phyloP scores from a whole-genome alignment of 345 rosid genomes.

The Erodium maritimum region DNA sequence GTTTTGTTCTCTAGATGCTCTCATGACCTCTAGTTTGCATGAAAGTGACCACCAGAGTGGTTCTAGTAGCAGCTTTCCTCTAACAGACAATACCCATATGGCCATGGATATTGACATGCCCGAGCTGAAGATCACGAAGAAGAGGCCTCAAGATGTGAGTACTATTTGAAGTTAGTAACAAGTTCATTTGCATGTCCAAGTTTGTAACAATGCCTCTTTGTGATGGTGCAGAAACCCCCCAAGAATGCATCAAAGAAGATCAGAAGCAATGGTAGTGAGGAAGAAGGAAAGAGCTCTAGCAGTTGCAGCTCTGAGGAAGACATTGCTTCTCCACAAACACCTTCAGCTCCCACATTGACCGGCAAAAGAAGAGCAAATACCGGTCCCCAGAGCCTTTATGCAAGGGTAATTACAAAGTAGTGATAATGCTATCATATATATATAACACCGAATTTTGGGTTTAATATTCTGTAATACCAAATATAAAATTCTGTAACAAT shows the following conservation, averaged over 20 bases:
- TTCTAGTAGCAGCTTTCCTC: slow-evolving; percentile 8
- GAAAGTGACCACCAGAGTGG: slow-evolving; percentile 15
- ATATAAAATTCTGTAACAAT: no score
- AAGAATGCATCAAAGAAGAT: slow-evolving; percentile 22
- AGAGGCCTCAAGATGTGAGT: slow-evolving; percentile 34
- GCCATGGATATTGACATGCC: not conserved
- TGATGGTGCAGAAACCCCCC: slow-evolving; percentile 16
- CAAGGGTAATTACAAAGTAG: slow-evolving; percentile 77
- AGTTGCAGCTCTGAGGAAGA: slow-evolving; percentile 55
- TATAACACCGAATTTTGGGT: no score
- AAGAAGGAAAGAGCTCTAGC: slow-evolving; percentile 33
- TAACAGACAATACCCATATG: slow-evolving; percentile 4
- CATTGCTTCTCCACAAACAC: slow-evolving; percentile 28
- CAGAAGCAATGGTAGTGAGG: slow-evolving; percentile 16
- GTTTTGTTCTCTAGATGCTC: slow-evolving; percentile 14
- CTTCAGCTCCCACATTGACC: slow-evolving; percentile 26
- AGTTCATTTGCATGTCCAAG: no score
- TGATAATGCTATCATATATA: not conserved
- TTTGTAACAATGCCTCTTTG: not conserved
- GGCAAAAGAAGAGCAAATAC: slow-evolving; percentile 50
- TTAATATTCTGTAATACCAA: no score
- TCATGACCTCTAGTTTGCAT: slow-evolving; percentile 10
- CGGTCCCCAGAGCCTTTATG: slow-evolving; percentile 87
- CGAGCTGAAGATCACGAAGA: slow-evolving; percentile 16
- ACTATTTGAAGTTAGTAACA: not conserved